Base-by-base conservation (phyloP, 495 filamentous ascomycete species). In the Staphylotrichum longicolle region DNA sequence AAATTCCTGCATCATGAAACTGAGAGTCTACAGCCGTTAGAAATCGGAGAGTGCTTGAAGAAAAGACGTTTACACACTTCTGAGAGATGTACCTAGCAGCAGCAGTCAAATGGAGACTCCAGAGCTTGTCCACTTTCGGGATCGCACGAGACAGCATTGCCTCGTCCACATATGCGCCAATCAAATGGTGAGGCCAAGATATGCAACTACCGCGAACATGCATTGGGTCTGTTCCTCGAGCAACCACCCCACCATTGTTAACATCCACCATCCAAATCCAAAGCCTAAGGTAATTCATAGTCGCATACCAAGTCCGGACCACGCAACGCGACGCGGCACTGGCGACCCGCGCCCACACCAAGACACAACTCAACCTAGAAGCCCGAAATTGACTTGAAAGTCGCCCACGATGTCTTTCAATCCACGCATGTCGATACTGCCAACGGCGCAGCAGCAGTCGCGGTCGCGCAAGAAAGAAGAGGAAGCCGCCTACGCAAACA, bases 401-500 rank as follows among this genome's bases (percentile, higher is more conserved):
- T 32, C 15, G 40, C 42, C 58, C 61, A 76, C 40, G 9, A 86
- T 88, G 86, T 78, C 87, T 55, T 93, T 86, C 78, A 91, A 91
- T 65, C 77, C 83, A 62, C 86, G 91, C 71, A 91, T 91, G 86
- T 94, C 90, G 75, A 83, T 85, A 65, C 75, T 80, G 35, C 82
- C 81, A 30, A 65, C 71, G 49, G 65, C 70, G 70, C 83, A 86
- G 74, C 85, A 87, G 68, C 82, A 88, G 44, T 78, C 85, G 53
- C 81, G 78, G 62, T 72, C 82, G 58, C 76, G 80, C 67, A 88
- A 85, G 72, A 89, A 89, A 75, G 89, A 91, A 70, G 88, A 90
- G 62, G 90, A 93, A 61, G 85, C 84, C 63, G 91, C 70, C 32
- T 71, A 95, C 78, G 88, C 90, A 30, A 87, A 94, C 76, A 95